Percentiles rank a stretch among this genome's conserved stretches.
Evolutionary conservation across 163 green algal species (phyloP).

Genomic region (Chlamydomonas reinhardtii): DNA sequence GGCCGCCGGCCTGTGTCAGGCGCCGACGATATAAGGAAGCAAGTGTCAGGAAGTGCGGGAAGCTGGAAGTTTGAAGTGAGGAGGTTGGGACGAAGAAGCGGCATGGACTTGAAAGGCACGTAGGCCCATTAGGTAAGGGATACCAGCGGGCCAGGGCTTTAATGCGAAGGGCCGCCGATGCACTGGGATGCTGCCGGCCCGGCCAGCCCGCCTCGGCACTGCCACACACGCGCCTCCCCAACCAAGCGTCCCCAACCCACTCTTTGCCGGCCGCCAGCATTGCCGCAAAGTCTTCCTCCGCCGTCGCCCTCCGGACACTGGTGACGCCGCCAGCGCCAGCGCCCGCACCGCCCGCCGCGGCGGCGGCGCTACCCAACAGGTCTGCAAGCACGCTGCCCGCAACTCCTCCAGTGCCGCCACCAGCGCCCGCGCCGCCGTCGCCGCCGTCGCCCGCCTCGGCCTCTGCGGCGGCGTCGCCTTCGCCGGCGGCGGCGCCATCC

Average conservation of each 20-base stretch:
- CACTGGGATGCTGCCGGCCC: no score
- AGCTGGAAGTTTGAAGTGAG: no score
- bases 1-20: neutral
- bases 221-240: no score
- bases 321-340: neutral
- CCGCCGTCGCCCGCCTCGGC: neutral
- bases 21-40: no score
- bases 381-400: neutral
- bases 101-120: no score
- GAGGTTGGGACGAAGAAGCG: no score
- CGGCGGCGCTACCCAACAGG: neutral
- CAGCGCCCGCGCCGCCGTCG: neutral
- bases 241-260: neutral
- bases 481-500: neutral
- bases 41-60: no score
- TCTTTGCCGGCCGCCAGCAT: conserved; percentile 26
- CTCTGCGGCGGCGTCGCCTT: neutral
- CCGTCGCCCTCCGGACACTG: neutral
- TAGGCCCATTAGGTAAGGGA: no score
- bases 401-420: neutral
- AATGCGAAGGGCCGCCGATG: no score
- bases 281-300: conserved; percentile 24
- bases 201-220: no score
- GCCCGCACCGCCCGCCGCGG: neutral
- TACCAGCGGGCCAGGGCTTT: no score